Percentiles rank a stretch among this genome's conserved stretches.
phyloP scores from a whole-genome alignment of 371 early-diverging fungal genomes.

The Mucor irregularis region DNA sequence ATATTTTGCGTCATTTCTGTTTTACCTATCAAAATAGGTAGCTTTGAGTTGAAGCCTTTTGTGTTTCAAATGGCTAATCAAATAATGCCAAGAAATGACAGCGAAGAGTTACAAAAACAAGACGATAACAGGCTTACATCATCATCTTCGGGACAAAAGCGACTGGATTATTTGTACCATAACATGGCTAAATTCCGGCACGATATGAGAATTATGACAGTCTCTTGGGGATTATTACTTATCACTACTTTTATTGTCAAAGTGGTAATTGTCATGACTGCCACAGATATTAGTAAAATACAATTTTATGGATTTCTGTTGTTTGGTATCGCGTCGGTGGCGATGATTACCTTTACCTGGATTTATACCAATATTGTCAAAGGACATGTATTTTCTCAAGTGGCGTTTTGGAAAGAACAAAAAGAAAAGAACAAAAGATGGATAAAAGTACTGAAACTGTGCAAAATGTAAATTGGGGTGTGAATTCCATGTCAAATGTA shows the following conservation, averaged over 20 bases:
- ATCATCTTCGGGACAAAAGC: slow-evolving; percentile 10
- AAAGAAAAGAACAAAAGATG: slow-evolving; percentile 16
- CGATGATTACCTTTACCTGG: slow-evolving; percentile 43
- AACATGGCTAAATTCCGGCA: slow-evolving; percentile 41
- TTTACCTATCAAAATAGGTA: slow-evolving; percentile 37
- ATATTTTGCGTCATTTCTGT: slow-evolving; percentile 39
- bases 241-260: slow-evolving; percentile 41
- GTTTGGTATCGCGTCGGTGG: slow-evolving; percentile 36
- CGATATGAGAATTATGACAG: slow-evolving; percentile 50
- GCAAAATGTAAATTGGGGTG: slow-evolving; percentile 32
- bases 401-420: slow-evolving; percentile 34
- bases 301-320: slow-evolving; percentile 35
- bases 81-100: slow-evolving; percentile 42
- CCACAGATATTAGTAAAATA: slow-evolving; percentile 23
- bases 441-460: slow-evolving; percentile 24
- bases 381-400: slow-evolving; percentile 24
- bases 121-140: slow-evolving; percentile 26
- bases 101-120: slow-evolving; percentile 25
- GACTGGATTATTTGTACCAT: slow-evolving; percentile 26
- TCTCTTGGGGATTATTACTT: slow-evolving; percentile 41
- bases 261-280: slow-evolving; percentile 36
- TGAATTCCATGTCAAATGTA: slow-evolving; percentile 29
- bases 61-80: slow-evolving; percentile 41
- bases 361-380: slow-evolving; percentile 38
- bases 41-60: slow-evolving; percentile 36